Evolutionary conservation across 2,329 filamentous ascomycete species (phyloP), one percentile per base, ranked within the genome.

Genomic region (Lithohypha guttulata): DNA sequence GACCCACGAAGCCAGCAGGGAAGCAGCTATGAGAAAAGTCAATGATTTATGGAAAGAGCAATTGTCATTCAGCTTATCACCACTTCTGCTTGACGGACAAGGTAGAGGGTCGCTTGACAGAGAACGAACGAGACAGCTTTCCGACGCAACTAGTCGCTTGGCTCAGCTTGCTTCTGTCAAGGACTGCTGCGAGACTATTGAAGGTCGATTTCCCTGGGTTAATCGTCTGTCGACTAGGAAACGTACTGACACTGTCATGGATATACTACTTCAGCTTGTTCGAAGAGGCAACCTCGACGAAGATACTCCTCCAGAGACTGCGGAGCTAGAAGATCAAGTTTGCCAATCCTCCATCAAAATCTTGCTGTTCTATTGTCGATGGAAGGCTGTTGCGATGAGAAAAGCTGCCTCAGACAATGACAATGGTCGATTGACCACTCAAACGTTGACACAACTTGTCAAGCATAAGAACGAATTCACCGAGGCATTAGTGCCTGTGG

Each of bases 311-410:
- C 74, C 79, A 29, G 79, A 81, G 10, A 70, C 79, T 18, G 81
- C 86, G 46, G 77, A 77, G 29, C 66, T 84, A 9, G 89, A 96
- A 58, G 83, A 91, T 49, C 78, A 84, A 47, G 68, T 91, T 29
- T 78, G 85, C 5, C 69, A 75, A 2, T 81, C 79, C 51, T 80
- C 85, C 20, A 81, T 93, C 53, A 81, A 82, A 48, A 71, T 79
- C 2, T 70, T 81, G 35, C 71, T 86, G 32, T 85, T 93, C 61
- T 96, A 95, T 63, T 93, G 95, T 56, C 84, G 93, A 77, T 98
- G 91, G 91, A 89, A 91, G 56, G 73, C 81, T 15, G 73, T 76
- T 38, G 66, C 70, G 37, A 54, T 84, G 44, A 66, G 69, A 45
- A 65, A 69, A 39, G 59, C 71, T 11, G 59, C 84, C 23, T 62